A percentile compares a stretch with the other conserved stretches of the same genome.
Evolutionary conservation across 2,329 filamentous ascomycete genomes (phyloP).

Genomic region (Trichoderma sp.): DNA sequence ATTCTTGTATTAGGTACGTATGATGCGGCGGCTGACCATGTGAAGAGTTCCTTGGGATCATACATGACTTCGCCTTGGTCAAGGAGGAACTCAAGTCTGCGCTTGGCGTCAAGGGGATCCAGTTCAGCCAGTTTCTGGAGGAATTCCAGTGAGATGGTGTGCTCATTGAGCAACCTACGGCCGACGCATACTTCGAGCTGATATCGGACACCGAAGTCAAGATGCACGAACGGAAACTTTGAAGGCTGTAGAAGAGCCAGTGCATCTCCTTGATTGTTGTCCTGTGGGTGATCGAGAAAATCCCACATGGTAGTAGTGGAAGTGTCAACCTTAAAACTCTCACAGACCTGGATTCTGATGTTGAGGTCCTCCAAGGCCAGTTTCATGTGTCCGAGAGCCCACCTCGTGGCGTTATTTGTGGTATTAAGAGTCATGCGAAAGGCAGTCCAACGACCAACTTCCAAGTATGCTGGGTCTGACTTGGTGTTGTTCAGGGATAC

Average conservation of each 20-base stretch:
- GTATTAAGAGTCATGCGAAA: slow-evolving; percentile 49
- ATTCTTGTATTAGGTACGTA: slow-evolving; percentile 53
- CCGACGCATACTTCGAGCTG: slow-evolving; percentile 95
- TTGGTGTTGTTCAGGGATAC: neutral
- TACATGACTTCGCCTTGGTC: slow-evolving; percentile 63
- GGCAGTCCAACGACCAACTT: slow-evolving; percentile 60
- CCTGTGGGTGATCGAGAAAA: slow-evolving; percentile 32
- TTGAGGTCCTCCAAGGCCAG: slow-evolving; percentile 71
- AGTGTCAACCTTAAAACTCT: slow-evolving; percentile 44
- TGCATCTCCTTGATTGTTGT: slow-evolving; percentile 27
- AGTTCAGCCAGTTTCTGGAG: slow-evolving; percentile 57
- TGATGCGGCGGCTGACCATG: slow-evolving; percentile 49
- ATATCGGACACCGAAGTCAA: slow-evolving; percentile 77
- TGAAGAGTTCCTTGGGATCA: slow-evolving; percentile 73
- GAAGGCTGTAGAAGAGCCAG: slow-evolving; percentile 32
- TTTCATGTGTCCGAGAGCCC: slow-evolving; percentile 45
- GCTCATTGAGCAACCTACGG: slow-evolving; percentile 72
- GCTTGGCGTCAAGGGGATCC: slow-evolving; percentile 54
- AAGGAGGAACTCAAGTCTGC: slow-evolving; percentile 73
- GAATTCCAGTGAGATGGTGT: slow-evolving; percentile 69
- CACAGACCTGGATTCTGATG: slow-evolving; percentile 50
- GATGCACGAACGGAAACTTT: slow-evolving; percentile 30
- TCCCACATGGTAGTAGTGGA: slow-evolving; percentile 34
- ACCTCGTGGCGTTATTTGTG: slow-evolving; percentile 29
- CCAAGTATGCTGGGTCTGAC: neutral